Base-by-base conservation (phyloP, 2,329 filamentous ascomycete species). In the Cladophialophora immunda region DNA sequence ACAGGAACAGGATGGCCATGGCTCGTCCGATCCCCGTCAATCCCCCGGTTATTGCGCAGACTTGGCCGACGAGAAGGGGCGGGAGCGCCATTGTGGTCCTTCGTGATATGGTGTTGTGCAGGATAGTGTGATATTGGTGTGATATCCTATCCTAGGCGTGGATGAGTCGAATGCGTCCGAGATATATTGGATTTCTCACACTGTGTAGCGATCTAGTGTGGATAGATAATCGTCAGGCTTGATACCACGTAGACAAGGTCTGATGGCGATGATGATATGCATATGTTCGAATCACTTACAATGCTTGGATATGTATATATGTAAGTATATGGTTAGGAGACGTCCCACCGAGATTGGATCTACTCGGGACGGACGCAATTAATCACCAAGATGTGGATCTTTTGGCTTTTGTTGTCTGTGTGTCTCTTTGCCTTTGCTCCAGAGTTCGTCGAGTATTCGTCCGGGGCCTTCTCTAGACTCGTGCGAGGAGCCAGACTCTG, bases 21-120 rank as follows among this genome's bases (percentile, higher is more conserved):
- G 93, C 93, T 36, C 92, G 87, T 60, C 93, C 93, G 73, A 97
- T 97, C 63, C 93, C 93, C 0, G 92, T 96, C 3, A 90, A 90
- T 65, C 92, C 93, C 70, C 93, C 93, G 0, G 93, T 97, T 74
- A 97, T 93, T 76, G 93, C 91, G 79, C 92, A 92, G 13, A 89
- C 90, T 79, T 96, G 96, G 78, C 87, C 88, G 19, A 66, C 64
- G 47, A 73, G 66, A 19, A 73, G 67, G 17, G 71, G 72, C 45
- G 71, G 70, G 9, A 73, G 65, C 15, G 70, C 61, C 70, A 71
- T 72, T n/a, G 9, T 38, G n/a, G n/a, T 17, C 13, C 30, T 27
- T 4, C n/a, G 9, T 17, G 36, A 6, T 38, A 30, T 41, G 25
- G 32, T 13, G 32, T 9, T 34, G 32, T 34, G 32, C 2, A 11